Base-by-base conservation (phyloP, 495 filamentous ascomycete species). In the Lentithecium fluviatile region DNA sequence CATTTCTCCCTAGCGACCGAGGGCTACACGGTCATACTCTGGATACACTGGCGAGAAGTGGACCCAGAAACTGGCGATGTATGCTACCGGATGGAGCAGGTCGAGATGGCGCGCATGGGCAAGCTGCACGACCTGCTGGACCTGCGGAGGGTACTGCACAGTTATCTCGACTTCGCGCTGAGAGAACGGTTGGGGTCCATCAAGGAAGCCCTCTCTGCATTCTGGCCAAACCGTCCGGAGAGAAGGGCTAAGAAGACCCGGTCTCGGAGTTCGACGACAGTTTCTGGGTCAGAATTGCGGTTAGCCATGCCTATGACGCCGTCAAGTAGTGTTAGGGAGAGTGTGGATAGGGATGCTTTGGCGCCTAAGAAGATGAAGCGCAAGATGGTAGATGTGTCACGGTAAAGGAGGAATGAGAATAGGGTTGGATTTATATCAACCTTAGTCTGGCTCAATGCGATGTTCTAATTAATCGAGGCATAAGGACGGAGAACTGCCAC, bases 1-100 rank as follows among this genome's bases (percentile, higher is more conserved):
- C 55, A 58, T 58, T 58, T 58, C 45, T 58, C 45, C 55, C 37
- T 58, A 29, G 50, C 55, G 32, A 58, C 55, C 1, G 55, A 58
- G 36, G 19, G 55, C 24, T 58, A 58, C 29, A 58, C 55, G 50
- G 50, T 58, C 25, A 58, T 58, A 58, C 55, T 58, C 40, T 58
- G 45, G 55, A 58, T 58, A 58, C 55, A 49, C 55, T 58, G 45
- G 55, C 45, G 45, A 20, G 55, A 58, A 42, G 55, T 58, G 23
- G 45, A 58, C 23, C 55, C 23, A 50, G 43, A 46, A 20, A 23
- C 49, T 26, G 29, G 55, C 19, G 24, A 58, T 43, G 55, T 49
- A 50, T 58, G 50, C 55, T 58, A 11, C 45, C 15, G 55, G 45
- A 58, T 58, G 55, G 55, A 58, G 45, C 3, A 58, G 23, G 55